Conservation (phyloP, 768 basidiomycete species). For the Tricholoma terreum region DNA sequence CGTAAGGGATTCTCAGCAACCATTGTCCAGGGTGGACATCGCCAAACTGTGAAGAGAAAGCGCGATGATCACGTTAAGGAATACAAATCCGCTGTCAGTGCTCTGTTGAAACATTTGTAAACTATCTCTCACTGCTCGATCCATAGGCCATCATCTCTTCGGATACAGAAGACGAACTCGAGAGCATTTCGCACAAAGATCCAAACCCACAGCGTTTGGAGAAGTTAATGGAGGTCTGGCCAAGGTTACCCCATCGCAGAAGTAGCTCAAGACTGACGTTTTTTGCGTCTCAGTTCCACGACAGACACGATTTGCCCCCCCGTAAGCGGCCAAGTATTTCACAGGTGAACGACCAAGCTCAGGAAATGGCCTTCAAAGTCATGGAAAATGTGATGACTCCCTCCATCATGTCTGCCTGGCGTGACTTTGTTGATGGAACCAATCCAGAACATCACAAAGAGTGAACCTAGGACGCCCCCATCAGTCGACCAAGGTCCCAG, state of each 20-base stretch:
- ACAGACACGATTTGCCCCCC: background rate
- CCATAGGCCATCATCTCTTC: slow-evolving; percentile 36
- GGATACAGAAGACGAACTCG: slow-evolving; percentile 32
- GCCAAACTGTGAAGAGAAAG: slow-evolving; percentile 12
- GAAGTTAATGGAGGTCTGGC: background rate
- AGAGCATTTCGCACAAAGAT: background rate
- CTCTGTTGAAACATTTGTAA: background rate
- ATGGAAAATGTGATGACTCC: background rate
- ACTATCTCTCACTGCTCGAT: slow-evolving; percentile 8
- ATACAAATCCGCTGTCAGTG: slow-evolving; percentile 38
- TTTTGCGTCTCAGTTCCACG: background rate
- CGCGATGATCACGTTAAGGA: slow-evolving; percentile 17
- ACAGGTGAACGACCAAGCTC: slow-evolving; percentile 1
- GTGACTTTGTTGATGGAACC: background rate
- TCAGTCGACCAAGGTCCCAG: slow-evolving; percentile 59
- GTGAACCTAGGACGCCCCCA: slow-evolving; percentile 60
- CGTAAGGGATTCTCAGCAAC: slow-evolving; percentile 1
- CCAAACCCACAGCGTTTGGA: background rate
- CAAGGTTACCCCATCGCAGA: background rate
- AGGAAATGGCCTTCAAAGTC: background rate
- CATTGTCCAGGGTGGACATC: background rate
- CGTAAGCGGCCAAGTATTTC: slow-evolving; percentile 13
- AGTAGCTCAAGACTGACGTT: background rate
- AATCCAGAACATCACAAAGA: slow-evolving; percentile 27
- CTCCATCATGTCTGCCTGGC: background rate